Evolutionary conservation across 306 rosid species (phyloP).

Genomic region (Rosa chinensis): DNA sequence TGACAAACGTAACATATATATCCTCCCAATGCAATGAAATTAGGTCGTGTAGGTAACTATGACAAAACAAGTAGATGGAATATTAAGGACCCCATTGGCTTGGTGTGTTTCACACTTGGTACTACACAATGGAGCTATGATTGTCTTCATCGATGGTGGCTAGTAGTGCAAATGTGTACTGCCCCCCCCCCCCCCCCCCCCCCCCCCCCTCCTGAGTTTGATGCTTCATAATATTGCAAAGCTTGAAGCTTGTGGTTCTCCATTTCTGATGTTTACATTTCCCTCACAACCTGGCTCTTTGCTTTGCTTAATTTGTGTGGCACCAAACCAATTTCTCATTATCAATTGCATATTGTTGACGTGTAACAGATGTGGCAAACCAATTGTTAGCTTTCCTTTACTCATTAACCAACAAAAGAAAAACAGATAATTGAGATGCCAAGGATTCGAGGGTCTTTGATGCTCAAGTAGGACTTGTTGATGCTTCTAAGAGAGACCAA

Average conservation of each 20-base stretch:
- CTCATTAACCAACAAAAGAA: neutral
- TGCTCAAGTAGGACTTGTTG: neutral
- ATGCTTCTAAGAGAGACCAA: neutral
- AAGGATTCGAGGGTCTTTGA: neutral
- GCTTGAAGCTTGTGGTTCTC: neutral
- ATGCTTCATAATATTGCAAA: neutral
- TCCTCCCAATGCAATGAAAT: neutral
- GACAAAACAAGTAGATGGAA: neutral
- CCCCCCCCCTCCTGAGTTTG: neutral
- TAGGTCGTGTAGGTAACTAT: neutral
- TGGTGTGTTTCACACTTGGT: neutral
- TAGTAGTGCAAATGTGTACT: neutral
- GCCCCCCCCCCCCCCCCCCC: neutral
- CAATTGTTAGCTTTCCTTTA: neutral
- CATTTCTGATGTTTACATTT: slow-evolving; percentile 1
- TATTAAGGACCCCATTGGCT: neutral
- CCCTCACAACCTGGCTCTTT: neutral
- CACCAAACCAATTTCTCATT: neutral
- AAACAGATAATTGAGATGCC: neutral
- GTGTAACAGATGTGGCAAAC: neutral
- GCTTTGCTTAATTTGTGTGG: slow-evolving; percentile 2
- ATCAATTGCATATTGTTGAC: neutral
- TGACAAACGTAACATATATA: neutral
- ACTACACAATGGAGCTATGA: neutral
- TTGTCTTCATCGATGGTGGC: neutral